Percentiles rank a stretch among this genome's conserved stretches.
Conservation (phyloP, 1,284 basidiomycete species). For the Vanrija sp. region DNA sequence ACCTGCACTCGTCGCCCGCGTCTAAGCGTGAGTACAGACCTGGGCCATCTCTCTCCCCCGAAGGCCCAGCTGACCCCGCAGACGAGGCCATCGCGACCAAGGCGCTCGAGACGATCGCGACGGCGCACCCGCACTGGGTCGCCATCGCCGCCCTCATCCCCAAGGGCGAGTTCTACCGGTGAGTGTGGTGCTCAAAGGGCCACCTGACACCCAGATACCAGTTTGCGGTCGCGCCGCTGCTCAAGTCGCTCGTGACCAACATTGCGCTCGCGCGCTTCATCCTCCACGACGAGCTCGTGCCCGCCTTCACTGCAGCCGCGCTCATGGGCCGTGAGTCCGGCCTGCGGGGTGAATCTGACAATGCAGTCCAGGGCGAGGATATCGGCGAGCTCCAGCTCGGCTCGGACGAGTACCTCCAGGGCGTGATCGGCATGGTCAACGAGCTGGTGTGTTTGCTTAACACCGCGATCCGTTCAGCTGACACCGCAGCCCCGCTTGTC, state of each 20-base stretch:
- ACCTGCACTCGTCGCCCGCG: slow-evolving; percentile 38
- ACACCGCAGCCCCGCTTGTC: slow-evolving; percentile 43
- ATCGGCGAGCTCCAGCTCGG: slow-evolving; percentile 39
- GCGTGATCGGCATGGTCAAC: slow-evolving; percentile 49
- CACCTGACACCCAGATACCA: slow-evolving; percentile 30
- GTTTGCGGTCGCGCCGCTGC: slow-evolving; percentile 37
- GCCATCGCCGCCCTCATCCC: slow-evolving; percentile 40
- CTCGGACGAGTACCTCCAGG: slow-evolving; percentile 50
- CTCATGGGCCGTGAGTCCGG: slow-evolving; percentile 43
- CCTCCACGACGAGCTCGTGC: slow-evolving; percentile 42
- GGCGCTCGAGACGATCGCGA: slow-evolving; percentile 33
- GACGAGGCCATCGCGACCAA: slow-evolving; percentile 36
- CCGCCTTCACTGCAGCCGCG: slow-evolving; percentile 34
- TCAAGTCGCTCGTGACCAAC: slow-evolving; percentile 39
- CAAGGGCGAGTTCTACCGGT: slow-evolving; percentile 47
- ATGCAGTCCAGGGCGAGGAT: slow-evolving; percentile 34
- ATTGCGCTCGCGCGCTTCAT: slow-evolving; percentile 45
- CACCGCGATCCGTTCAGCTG: background rate
- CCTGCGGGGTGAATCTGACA: background rate
- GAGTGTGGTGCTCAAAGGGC: background rate
- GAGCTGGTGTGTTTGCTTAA: slow-evolving; percentile 40
- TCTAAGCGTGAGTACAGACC: slow-evolving; percentile 34
- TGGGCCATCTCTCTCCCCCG: too few relatives aligned
- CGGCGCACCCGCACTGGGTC: slow-evolving; percentile 32
- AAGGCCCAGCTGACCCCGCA: slow-evolving; percentile 23